phyloP scores from a whole-genome alignment of 1,284 basidiomycete genomes.

The Ganoderma meredithae region DNA sequence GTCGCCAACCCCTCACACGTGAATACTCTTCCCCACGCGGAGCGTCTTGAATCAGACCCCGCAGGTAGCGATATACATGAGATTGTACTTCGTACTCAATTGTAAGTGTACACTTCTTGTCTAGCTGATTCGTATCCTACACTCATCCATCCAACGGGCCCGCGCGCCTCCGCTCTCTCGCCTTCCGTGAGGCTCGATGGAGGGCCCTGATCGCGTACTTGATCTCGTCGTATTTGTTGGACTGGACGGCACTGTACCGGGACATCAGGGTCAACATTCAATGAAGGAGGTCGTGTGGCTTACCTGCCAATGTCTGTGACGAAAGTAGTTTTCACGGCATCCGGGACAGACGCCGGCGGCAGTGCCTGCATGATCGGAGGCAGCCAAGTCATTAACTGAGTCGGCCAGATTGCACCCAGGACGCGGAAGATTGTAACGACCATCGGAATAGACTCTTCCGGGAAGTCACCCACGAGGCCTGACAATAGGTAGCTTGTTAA shows the following conservation, averaged over 20 bases:
- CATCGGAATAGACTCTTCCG: conserved; percentile 81
- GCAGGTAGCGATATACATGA: conserved; percentile 11
- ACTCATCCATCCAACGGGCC: conserved; percentile 49
- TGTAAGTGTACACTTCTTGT: conserved; percentile 29
- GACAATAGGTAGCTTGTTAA: conserved; percentile 77
- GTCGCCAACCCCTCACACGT: conserved; percentile 1
- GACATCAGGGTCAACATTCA: conserved; percentile 20
- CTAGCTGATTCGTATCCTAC: conserved; percentile 14
- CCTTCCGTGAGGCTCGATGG: conserved; percentile 72
- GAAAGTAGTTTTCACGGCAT: conserved; percentile 79
- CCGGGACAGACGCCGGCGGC: conserved; percentile 67
- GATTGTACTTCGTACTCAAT: conserved; percentile 12
- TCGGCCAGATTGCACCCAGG: conserved; percentile 71
- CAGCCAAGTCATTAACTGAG: conserved; percentile 77
- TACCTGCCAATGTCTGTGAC: conserved; percentile 77
- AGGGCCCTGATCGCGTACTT: conserved; percentile 77
- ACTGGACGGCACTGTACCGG: conserved; percentile 63
- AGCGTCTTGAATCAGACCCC: not conserved
- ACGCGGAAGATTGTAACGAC: conserved; percentile 84
- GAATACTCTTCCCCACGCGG: not conserved
- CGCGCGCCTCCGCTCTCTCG: conserved; percentile 69
- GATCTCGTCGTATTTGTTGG: conserved; percentile 75
- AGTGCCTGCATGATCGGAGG: conserved; percentile 76
- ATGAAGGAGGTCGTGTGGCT: conserved; percentile 39
- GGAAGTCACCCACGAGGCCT: conserved; percentile 88